Conservation (phyloP, 129 eudicot species). For the Pulicaria dysenterica region DNA sequence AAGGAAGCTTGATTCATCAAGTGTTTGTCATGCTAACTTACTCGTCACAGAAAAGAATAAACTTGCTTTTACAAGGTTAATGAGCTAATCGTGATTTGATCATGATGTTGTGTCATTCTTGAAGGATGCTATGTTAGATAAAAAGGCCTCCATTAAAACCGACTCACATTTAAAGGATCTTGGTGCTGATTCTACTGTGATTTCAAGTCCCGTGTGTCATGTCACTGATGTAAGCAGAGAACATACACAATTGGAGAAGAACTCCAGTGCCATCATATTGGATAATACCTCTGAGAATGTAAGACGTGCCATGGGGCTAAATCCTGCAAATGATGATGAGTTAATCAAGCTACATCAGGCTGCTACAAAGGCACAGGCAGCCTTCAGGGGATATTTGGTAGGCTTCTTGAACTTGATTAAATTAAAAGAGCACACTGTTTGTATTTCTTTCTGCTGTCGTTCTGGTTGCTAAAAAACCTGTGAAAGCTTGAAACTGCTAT, state of each 20-base stretch:
- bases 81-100: slow-evolving; percentile 20
- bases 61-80: not conserved
- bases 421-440: not conserved
- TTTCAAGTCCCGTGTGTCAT: slow-evolving; percentile 46
- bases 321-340: slow-evolving; percentile 56
- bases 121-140: slow-evolving; percentile 61
- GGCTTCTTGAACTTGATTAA: slow-evolving; percentile 16
- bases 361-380: slow-evolving; percentile 93
- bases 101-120: slow-evolving; percentile 25
- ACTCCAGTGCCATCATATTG: slow-evolving; percentile 36
- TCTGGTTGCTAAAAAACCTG: slow-evolving; percentile 1
- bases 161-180: slow-evolving; percentile 49
- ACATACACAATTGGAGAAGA: slow-evolving; percentile 43
- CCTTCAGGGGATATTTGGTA: slow-evolving; percentile 97
- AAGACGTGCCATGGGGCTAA: slow-evolving; percentile 23
- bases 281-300: slow-evolving; percentile 37
- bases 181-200: slow-evolving; percentile 46
- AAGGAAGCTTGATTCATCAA: not conserved
- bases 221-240: slow-evolving; percentile 41
- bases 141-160: slow-evolving; percentile 45
- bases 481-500: not conserved
- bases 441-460: not conserved
- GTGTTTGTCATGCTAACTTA: not conserved
- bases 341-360: slow-evolving; percentile 57
- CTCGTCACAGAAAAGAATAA: not conserved